Evolutionary conservation across 2,329 filamentous ascomycete species (phyloP).

Genomic region (Aspergillus costaricaensis): DNA sequence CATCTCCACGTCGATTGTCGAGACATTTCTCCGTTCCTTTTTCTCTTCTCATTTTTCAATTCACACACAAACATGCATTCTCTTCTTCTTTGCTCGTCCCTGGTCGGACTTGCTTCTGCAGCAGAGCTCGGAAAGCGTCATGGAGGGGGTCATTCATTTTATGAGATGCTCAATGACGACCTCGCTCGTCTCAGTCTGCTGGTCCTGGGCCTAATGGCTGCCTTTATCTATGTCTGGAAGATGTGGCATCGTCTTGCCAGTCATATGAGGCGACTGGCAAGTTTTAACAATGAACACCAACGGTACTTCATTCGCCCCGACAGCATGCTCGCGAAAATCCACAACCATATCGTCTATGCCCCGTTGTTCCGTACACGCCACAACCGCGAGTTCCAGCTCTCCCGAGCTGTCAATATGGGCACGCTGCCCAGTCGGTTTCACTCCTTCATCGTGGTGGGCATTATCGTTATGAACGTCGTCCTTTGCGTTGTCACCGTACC

Average conservation of each 20-base stretch:
- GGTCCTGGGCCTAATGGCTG: slow-evolving; percentile 65
- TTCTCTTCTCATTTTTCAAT: neutral
- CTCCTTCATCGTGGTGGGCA: slow-evolving; percentile 41
- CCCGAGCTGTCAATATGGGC: slow-evolving; percentile 47
- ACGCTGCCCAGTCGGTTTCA: slow-evolving; percentile 51
- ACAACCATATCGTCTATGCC: slow-evolving; percentile 63
- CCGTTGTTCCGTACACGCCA: slow-evolving; percentile 48
- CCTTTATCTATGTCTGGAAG: slow-evolving; percentile 67
- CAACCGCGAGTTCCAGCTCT: slow-evolving; percentile 49
- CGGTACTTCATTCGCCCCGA: slow-evolving; percentile 70
- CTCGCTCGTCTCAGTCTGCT: slow-evolving; percentile 64
- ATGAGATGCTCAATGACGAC: slow-evolving; percentile 51
- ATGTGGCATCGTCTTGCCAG: slow-evolving; percentile 61
- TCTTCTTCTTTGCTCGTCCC: slow-evolving; percentile 27
- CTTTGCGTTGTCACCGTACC: slow-evolving; percentile 53
- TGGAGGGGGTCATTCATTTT: slow-evolving; percentile 21
- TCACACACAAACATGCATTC: slow-evolving; percentile 22
- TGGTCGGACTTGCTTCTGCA: slow-evolving; percentile 32
- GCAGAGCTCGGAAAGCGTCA: slow-evolving; percentile 30
- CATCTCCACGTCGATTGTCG: neutral
- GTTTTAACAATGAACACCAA: slow-evolving; percentile 76
- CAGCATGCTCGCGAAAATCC: slow-evolving; percentile 63
- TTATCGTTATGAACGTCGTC: slow-evolving; percentile 49
- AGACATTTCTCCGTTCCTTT: neutral
- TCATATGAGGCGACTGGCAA: slow-evolving; percentile 72